These are phyloP conservation scores for Chytriomyces hyalinus DNA, from an alignment of 192 early-diverging fungal genomes.

Conservation along the genomic window DNA sequence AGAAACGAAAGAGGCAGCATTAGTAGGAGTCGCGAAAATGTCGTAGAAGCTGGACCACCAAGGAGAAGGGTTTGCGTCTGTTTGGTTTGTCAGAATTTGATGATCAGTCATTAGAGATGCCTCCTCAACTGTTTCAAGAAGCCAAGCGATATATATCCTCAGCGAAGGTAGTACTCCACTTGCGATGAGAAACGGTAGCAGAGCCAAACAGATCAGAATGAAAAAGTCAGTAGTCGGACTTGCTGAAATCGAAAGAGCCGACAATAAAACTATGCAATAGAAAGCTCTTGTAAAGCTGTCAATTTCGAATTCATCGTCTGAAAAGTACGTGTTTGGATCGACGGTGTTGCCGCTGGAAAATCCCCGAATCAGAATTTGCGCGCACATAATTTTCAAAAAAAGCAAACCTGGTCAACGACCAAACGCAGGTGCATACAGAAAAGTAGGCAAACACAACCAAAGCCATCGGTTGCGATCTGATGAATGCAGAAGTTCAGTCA, in stretches of 20 bases:
- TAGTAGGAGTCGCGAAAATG: not conserved
- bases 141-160: conserved; percentile 14
- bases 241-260: not conserved
- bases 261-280: conserved; percentile 6
- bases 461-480: not conserved
- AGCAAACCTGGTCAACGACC: conserved; percentile 21
- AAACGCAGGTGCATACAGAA: conserved; percentile 13
- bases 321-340: conserved; percentile 35
- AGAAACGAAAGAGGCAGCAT: not conserved
- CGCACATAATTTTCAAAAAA: conserved; percentile 2
- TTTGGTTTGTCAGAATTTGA: not conserved
- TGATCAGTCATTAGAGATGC: not conserved
- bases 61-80: conserved; percentile 5
- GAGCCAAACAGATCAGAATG: not conserved
- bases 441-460: conserved; percentile 9
- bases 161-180: conserved; percentile 11
- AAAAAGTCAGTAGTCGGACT: not conserved
- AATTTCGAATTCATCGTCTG: conserved; percentile 15
- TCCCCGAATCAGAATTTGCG: not conserved
- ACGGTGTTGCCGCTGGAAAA: conserved; percentile 5
- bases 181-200: not conserved
- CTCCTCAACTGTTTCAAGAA: conserved; percentile 16
- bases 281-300: conserved; percentile 15
- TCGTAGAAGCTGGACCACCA: conserved; percentile 17
- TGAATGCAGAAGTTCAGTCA: not conserved